Base-by-base conservation (phyloP, 2,329 filamentous ascomycete species). In the Ceratocystis papillata region DNA sequence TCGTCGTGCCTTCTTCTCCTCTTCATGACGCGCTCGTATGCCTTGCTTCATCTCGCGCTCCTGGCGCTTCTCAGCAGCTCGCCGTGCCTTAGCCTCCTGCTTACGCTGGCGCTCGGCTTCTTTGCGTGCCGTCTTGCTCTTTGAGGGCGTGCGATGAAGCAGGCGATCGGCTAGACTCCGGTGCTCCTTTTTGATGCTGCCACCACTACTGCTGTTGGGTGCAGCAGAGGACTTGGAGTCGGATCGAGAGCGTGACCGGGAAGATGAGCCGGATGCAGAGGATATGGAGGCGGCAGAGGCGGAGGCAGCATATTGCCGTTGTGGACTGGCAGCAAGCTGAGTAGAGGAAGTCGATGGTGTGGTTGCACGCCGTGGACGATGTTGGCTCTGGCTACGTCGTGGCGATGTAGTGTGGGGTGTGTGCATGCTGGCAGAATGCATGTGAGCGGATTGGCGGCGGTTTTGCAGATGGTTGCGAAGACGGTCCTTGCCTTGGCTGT, bases 1-100 rank as follows among this genome's bases (percentile, higher is more conserved):
- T 85, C 85, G 70, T 87, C 83, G 64, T 86, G 83, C 86, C 72
- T 87, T 83, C 37, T 86, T 76, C 30, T 75, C 70, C 46, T 77
- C 74, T 57, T 79, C 81, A 68, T 82, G 77, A 25, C 80, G 78
- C 64, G 81, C 78, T 70, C 81, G 80, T 62, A 76, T 77, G 59
- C 86, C 82, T 66, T 81, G 76, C 62, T 77, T 76, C 69, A 79
- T 74, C 67, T 78, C 78, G 44, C 82, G 81, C 10, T 75, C 74
- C 20, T 77, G 76, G 68, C 79, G 79, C 30, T 73, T 76, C 37
- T 75, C 70, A 44, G 76, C 73, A 57, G 79, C 82, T 68, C 82
- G 77, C 22, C 80, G 79, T 63, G 81, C 78, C 70, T 81, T 80
- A n/a, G 77, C 77, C 6, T 86, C 76, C 22, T 50, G 46, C 48